These are phyloP conservation scores for Fraxinus latifolia DNA, from an alignment of 305 asterid genomes.

Conservation along the genomic window DNA sequence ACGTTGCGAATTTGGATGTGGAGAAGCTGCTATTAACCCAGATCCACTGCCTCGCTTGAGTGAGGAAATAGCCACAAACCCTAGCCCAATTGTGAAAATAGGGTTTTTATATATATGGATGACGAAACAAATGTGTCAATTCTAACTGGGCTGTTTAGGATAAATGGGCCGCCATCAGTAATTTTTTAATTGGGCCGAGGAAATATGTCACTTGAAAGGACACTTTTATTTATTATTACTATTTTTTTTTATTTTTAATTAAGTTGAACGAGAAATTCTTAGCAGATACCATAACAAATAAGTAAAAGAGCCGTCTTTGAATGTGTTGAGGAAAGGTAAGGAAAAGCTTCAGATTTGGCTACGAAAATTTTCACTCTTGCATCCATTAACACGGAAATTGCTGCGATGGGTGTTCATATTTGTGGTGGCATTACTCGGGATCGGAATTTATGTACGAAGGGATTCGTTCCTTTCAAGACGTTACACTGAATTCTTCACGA, in stretches of 20 bases:
- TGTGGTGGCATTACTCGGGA: neutral
- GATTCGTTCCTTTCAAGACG: neutral
- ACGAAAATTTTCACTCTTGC: neutral
- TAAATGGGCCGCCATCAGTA: neutral
- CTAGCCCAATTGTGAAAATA: constrained; percentile 1
- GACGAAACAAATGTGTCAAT: neutral
- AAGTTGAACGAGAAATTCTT: neutral
- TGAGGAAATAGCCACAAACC: constrained; percentile 26
- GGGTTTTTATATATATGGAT: constrained; percentile 10
- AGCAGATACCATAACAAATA: neutral
- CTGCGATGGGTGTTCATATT: neutral
- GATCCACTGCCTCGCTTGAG: constrained; percentile 32
- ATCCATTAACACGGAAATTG: neutral
- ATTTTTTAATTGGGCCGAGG: neutral
- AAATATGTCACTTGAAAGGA: neutral
- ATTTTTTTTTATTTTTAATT: no score
- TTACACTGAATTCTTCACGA: neutral
- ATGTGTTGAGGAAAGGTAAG: neutral
- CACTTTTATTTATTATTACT: no score
- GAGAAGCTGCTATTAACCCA: neutral
- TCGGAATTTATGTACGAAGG: neutral
- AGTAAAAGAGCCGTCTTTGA: neutral
- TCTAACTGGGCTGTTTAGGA: neutral
- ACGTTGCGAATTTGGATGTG: constrained; percentile 23
- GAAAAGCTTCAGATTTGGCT: neutral